phyloP scores from a whole-genome alignment of 1,284 basidiomycete genomes.

The Peniophora sp. region DNA sequence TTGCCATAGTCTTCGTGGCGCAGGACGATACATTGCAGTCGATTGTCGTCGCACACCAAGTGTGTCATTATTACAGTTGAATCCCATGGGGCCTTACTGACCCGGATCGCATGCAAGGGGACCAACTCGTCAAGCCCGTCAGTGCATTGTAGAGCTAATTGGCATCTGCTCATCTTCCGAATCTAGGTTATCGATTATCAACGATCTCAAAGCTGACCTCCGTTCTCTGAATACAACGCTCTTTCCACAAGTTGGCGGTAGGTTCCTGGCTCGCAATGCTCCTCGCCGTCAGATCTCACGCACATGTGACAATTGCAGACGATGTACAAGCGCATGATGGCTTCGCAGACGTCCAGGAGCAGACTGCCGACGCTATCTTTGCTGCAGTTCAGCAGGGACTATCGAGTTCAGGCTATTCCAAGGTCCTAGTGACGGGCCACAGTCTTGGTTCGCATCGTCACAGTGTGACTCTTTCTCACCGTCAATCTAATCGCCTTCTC shows the following conservation, averaged over 20 bases:
- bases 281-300: background rate
- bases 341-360: constrained; percentile 37
- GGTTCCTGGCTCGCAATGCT: constrained; percentile 7
- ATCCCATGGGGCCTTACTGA: no score
- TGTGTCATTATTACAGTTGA: no score
- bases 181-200: constrained; percentile 32
- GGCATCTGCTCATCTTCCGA: background rate
- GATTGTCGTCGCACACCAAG: constrained; percentile 41
- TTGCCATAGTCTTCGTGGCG: constrained; percentile 30
- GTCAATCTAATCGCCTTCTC: constrained; percentile 21
- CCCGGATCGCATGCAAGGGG: no score
- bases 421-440: constrained; percentile 34
- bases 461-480: constrained; percentile 1
- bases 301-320: constrained; percentile 9
- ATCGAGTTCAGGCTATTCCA: constrained; percentile 23
- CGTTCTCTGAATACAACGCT: constrained; percentile 27
- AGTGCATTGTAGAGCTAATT: constrained; percentile 4
- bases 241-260: constrained; percentile 27
- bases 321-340: constrained; percentile 32
- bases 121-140: constrained; percentile 30
- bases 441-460: constrained; percentile 21
- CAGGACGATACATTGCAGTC: constrained; percentile 28
- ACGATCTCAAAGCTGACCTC: constrained; percentile 31
- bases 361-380: constrained; percentile 32
- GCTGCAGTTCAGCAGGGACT: constrained; percentile 29